Evolutionary conservation across 345 rosid genomes (phyloP).

Genomic region (Arabidopsis arenosa): DNA sequence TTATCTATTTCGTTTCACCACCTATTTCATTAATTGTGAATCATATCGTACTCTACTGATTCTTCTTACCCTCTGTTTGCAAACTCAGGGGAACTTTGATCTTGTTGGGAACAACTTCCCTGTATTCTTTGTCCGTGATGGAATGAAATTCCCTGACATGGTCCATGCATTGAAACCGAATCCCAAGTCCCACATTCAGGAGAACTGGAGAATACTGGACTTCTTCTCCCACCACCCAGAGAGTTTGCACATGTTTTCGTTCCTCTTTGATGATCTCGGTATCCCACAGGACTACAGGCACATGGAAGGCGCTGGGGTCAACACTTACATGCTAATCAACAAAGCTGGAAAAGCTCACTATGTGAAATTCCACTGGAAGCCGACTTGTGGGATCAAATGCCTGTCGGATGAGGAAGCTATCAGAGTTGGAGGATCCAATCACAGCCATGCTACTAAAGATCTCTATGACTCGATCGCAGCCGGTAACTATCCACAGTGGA

Average conservation of each 20-base stretch:
- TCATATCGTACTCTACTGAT: conserved; percentile 1
- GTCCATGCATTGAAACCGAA: conserved; percentile 96
- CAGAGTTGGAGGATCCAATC: conserved; percentile 90
- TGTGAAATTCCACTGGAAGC: conserved; percentile 97
- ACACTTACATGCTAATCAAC: conserved; percentile 83
- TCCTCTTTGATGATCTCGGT: conserved; percentile 90
- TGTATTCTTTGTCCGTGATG: conserved; percentile 94
- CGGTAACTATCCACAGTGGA: conserved; percentile 96
- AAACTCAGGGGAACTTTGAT: conserved; percentile 91
- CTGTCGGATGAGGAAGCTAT: conserved; percentile 88
- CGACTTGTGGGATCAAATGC: conserved; percentile 88
- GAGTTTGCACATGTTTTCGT: conserved; percentile 85
- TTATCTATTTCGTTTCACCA: background rate
- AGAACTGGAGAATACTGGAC: conserved; percentile 93
- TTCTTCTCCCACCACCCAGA: conserved; percentile 97
- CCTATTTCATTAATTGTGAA: background rate
- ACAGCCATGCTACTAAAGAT: conserved; percentile 98
- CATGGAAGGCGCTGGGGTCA: conserved; percentile 93
- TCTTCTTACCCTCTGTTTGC: conserved; percentile 10
- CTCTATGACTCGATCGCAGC: conserved; percentile 90
- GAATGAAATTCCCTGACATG: conserved; percentile 96
- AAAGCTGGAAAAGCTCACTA: conserved; percentile 86
- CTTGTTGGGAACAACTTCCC: conserved; percentile 99
- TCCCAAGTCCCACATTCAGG: conserved; percentile 95
- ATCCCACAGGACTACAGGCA: conserved; percentile 94